Evolutionary conservation across 257 asterid species (phyloP).

Genomic region (Nicotiana knightiana): DNA sequence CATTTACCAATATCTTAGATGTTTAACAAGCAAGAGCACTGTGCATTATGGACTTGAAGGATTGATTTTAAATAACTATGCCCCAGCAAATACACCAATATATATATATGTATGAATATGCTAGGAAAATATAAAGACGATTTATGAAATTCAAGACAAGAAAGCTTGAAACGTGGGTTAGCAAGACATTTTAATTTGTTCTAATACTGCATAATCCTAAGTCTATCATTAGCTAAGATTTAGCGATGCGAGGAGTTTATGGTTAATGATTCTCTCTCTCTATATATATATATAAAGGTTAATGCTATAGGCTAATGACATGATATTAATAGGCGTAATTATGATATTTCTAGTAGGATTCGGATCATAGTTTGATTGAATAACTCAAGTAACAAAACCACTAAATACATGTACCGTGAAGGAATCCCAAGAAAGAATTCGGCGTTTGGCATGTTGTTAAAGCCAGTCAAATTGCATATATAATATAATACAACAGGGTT

Average conservation of each 20-base stretch:
- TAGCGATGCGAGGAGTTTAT: background rate
- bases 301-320: background rate
- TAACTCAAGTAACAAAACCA: too few relatives aligned
- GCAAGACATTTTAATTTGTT: too few relatives aligned
- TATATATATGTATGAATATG: too few relatives aligned
- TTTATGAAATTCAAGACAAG: too few relatives aligned
- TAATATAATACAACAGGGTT: constrained; percentile 9
- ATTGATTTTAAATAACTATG: background rate
- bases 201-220: background rate
- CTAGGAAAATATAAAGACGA: too few relatives aligned
- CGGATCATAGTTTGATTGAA: background rate
- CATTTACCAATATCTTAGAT: background rate
- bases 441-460: constrained; percentile 48
- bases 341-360: background rate
- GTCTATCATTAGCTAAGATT: too few relatives aligned
- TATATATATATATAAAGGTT: too few relatives aligned
- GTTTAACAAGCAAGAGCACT: background rate
- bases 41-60: background rate
- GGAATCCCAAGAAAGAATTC: constrained; percentile 28
- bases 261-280: background rate
- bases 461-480: too few relatives aligned
- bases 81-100: background rate
- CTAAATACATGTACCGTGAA: background rate
- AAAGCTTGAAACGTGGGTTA: too few relatives aligned
- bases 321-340: background rate